Conservation (phyloP, 2,329 filamentous ascomycete genomes). For the Metarhizium robertsii region DNA sequence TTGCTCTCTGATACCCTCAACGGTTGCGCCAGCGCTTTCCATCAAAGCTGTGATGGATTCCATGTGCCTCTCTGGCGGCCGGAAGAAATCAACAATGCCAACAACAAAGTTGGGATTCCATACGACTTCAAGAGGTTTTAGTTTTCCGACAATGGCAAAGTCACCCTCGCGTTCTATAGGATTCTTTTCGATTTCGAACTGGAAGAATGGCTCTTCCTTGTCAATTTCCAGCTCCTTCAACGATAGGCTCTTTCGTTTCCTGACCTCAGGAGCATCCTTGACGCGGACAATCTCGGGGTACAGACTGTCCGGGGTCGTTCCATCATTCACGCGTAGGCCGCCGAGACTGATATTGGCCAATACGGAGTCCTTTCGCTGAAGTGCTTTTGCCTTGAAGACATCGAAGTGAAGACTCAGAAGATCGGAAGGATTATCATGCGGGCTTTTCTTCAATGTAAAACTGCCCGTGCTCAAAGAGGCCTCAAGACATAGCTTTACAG, state of each 20-base stretch:
- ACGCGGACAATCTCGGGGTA: slow-evolving; percentile 94
- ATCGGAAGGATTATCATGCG: slow-evolving; percentile 53
- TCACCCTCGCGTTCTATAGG: slow-evolving; percentile 89
- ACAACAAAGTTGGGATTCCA: slow-evolving; percentile 94
- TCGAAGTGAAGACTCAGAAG: slow-evolving; percentile 91
- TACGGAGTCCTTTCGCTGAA: slow-evolving; percentile 86
- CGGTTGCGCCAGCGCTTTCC: slow-evolving; percentile 90
- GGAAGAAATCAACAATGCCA: slow-evolving; percentile 89
- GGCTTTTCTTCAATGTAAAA: slow-evolving; percentile 80
- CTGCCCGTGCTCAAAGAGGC: slow-evolving; percentile 91
- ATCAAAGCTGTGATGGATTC: slow-evolving; percentile 94
- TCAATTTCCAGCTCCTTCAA: slow-evolving; percentile 43
- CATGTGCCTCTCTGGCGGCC: slow-evolving; percentile 94
- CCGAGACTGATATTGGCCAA: slow-evolving; percentile 84
- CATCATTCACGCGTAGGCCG: slow-evolving; percentile 89
- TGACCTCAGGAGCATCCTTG: slow-evolving; percentile 64
- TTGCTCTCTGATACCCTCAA: slow-evolving; percentile 90
- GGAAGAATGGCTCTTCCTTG: slow-evolving; percentile 72
- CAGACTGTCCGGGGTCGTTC: slow-evolving; percentile 81
- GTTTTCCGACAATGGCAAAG: slow-evolving; percentile 77
- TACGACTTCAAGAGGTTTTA: slow-evolving; percentile 93
- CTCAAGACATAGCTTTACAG: slow-evolving; percentile 86
- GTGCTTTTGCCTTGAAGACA: slow-evolving; percentile 79
- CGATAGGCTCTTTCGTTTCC: slow-evolving; percentile 38
- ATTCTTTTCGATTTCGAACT: slow-evolving; percentile 87